A percentile compares a stretch with the other conserved stretches of the same genome.
phyloP scores from a whole-genome alignment of 2,329 filamentous ascomycete species.

The Dothistroma pini region DNA sequence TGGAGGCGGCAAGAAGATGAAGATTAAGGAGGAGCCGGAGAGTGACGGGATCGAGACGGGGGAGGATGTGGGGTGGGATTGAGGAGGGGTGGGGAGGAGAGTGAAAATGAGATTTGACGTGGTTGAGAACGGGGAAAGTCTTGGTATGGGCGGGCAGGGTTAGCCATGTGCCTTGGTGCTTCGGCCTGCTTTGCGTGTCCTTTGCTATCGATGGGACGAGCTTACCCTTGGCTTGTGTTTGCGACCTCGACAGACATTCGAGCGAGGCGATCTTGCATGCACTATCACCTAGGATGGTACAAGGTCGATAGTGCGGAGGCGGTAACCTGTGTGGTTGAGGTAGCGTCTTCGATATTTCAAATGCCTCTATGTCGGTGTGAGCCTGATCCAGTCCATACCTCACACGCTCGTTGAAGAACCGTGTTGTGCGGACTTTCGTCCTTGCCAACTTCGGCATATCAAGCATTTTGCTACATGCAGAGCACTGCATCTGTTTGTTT shows the following conservation, averaged over 20 bases:
- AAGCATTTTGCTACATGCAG: not conserved
- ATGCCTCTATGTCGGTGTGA: too few relatives aligned
- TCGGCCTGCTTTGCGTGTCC: not conserved
- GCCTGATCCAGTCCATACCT: too few relatives aligned
- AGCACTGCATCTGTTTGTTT: not conserved
- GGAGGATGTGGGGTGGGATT: constrained; percentile 24
- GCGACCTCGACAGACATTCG: not conserved
- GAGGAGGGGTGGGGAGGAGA: not conserved
- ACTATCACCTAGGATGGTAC: not conserved
- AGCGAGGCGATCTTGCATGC: not conserved
- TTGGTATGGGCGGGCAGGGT: not conserved
- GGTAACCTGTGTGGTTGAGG: too few relatives aligned
- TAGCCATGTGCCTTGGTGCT: not conserved
- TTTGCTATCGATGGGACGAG: not conserved
- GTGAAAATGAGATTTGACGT: constrained; percentile 9
- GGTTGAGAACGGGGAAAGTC: not conserved
- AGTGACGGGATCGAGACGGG: constrained; percentile 25
- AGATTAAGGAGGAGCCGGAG: constrained; percentile 9
- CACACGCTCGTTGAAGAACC: too few relatives aligned
- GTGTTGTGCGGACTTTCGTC: too few relatives aligned
- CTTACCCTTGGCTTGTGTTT: not conserved
- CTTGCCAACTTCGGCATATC: not conserved
- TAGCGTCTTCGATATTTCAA: too few relatives aligned
- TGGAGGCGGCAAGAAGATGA: constrained; percentile 3
- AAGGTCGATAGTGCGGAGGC: not conserved